phyloP scores from a whole-genome alignment of 768 basidiomycete species.

The Kwoniella botswanensis region DNA sequence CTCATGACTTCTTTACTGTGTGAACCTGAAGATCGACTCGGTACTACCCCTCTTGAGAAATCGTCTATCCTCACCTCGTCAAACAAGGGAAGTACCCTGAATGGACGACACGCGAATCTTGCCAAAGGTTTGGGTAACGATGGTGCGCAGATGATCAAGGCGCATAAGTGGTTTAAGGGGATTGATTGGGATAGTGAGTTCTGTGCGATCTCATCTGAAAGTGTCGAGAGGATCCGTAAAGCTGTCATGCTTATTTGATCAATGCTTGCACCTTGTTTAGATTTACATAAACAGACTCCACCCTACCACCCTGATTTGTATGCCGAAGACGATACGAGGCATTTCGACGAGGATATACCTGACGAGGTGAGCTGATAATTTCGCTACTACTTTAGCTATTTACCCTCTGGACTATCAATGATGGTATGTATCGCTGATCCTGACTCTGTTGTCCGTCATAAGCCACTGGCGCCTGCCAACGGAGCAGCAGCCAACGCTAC shows the following conservation, averaged over 20 bases:
- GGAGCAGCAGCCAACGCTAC: conserved; percentile 78
- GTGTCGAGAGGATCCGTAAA: not conserved
- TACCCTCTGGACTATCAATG: too few relatives aligned
- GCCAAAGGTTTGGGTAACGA: conserved; percentile 61
- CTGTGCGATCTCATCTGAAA: not conserved
- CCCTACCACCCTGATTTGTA: conserved; percentile 87
- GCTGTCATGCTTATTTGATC: not conserved
- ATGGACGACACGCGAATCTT: conserved; percentile 3
- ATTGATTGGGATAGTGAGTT: conserved; percentile 76
- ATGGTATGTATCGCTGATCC: not conserved
- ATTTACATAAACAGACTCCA: conserved; percentile 79
- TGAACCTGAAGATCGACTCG: conserved; percentile 90
- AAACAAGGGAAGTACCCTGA: conserved; percentile 11
- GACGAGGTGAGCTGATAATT: conserved; percentile 71
- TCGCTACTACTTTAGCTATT: not conserved
- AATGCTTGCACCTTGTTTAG: conserved; percentile 24
- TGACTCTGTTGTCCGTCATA: not conserved
- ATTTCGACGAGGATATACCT: conserved; percentile 94
- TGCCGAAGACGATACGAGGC: conserved; percentile 83
- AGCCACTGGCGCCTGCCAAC: conserved; percentile 89
- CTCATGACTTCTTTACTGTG: conserved; percentile 88
- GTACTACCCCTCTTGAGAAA: conserved; percentile 29
- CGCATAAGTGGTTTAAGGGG: conserved; percentile 87
- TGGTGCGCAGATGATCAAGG: conserved; percentile 89
- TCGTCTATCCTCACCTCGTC: conserved; percentile 59